Evolutionary conservation across 495 filamentous ascomycete genomes (phyloP).

Genomic region (Aspergillus egyptiacus): DNA sequence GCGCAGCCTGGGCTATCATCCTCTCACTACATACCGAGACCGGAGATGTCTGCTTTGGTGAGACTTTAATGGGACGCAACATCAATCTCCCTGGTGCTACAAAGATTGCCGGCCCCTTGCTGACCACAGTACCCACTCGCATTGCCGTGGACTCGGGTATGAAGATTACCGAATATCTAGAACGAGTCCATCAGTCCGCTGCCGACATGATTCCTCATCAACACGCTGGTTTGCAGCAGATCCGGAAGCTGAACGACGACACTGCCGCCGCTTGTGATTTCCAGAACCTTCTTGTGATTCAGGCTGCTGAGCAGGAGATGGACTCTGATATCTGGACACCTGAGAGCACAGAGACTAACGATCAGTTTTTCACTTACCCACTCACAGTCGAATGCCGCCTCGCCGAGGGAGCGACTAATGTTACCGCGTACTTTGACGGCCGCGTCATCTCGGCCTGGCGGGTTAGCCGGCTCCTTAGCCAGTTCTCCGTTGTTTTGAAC

Average conservation of each 20-base stretch:
- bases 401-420: background rate
- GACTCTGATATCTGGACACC: constrained; percentile 33
- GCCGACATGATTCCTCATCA: constrained; percentile 46
- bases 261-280: constrained; percentile 51
- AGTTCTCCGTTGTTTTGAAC: background rate
- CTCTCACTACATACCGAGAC: constrained; percentile 37
- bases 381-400: constrained; percentile 39
- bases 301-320: constrained; percentile 29
- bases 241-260: constrained; percentile 31
- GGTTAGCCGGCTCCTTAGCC: background rate
- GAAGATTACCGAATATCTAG: constrained; percentile 34
- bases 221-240: constrained; percentile 38
- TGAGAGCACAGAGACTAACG: constrained; percentile 40
- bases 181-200: constrained; percentile 36
- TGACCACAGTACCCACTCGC: constrained; percentile 47
- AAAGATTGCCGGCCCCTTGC: constrained; percentile 46
- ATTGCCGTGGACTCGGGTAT: constrained; percentile 34
- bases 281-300: constrained; percentile 54
- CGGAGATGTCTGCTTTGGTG: constrained; percentile 49
- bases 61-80: constrained; percentile 48
- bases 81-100: constrained; percentile 45
- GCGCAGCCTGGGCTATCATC: constrained; percentile 49
- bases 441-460: background rate
- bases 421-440: background rate
- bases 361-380: constrained; percentile 45